Conservation (phyloP, 192 early-diverging fungal species). For the Gaertneriomyces sp. region DNA sequence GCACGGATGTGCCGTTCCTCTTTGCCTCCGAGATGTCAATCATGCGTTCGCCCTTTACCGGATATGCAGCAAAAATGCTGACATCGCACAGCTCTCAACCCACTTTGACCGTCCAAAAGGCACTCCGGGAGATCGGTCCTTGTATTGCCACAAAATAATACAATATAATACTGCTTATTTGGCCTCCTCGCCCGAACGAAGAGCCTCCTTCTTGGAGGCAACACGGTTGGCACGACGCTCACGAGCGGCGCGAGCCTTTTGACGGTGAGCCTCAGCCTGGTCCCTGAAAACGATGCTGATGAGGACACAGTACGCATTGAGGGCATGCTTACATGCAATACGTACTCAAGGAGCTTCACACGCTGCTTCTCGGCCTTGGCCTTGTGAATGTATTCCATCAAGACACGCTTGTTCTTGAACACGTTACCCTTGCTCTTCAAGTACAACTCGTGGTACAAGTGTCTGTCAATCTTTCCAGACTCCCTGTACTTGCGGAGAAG, state of each 20-base stretch:
- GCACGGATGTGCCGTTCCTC: no score
- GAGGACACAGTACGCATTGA: background rate
- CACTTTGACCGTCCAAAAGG: no score
- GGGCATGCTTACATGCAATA: background rate
- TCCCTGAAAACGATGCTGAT: constrained; percentile 46
- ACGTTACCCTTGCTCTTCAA: constrained; percentile 99
- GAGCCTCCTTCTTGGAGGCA: constrained; percentile 85
- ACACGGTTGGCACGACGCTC: constrained; percentile 83
- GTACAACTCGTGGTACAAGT: constrained; percentile 97
- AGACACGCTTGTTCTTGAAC: constrained; percentile 99
- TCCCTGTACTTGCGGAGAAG: constrained; percentile 97
- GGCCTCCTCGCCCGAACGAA: constrained; percentile 32
- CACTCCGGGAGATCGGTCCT: no score
- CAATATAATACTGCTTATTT: no score
- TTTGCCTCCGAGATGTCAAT: no score
- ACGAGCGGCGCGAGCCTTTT: constrained; percentile 91
- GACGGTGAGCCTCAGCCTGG: constrained; percentile 97
- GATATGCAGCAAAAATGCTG: no score
- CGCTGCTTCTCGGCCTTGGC: constrained; percentile 97
- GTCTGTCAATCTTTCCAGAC: constrained; percentile 94
- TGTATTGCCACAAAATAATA: no score
- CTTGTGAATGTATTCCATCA: constrained; percentile 99
- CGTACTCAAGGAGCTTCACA: constrained; percentile 75
- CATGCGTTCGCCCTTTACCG: no score
- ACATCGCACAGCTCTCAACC: no score